phyloP scores from a whole-genome alignment of 305 asterid species.

The Fraxinus albicans region DNA sequence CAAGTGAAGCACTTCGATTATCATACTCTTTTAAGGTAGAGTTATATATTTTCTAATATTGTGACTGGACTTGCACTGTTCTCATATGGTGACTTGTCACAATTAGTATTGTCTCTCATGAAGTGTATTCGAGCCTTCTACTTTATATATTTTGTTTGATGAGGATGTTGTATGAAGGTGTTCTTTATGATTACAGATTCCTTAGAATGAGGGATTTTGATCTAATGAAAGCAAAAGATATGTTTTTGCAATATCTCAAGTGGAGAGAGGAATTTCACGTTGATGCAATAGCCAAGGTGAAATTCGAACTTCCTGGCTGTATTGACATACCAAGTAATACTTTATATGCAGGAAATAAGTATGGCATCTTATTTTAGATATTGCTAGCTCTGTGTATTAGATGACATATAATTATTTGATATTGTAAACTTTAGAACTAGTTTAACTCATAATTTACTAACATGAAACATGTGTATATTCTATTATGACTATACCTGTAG shows the following conservation, averaged over 20 bases:
- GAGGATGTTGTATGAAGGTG: background rate
- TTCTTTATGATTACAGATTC: conserved; percentile 42
- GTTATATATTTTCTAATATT: background rate
- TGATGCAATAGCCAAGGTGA: conserved; percentile 50
- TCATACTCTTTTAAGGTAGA: conserved; percentile 62
- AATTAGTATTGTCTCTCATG: background rate
- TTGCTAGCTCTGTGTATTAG: background rate
- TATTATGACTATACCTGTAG: background rate
- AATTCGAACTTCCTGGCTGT: background rate
- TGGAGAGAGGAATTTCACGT: conserved; percentile 69
- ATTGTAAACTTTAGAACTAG: background rate
- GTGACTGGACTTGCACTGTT: background rate
- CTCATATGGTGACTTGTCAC: background rate
- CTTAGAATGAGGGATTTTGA: conserved; percentile 72
- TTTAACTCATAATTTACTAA: background rate
- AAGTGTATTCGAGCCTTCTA: background rate
- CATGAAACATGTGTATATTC: background rate
- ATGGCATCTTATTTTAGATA: background rate
- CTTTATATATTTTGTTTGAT: background rate
- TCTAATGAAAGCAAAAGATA: conserved; percentile 48
- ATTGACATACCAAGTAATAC: background rate
- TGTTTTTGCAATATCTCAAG: conserved; percentile 50
- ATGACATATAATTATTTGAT: background rate
- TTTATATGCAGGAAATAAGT: background rate
- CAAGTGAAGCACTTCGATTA: conserved; percentile 47